A percentile compares a stretch with the other conserved stretches of the same genome.
Evolutionary conservation across 495 filamentous ascomycete genomes (phyloP).

Genomic region (Penicillium steckii): DNA sequence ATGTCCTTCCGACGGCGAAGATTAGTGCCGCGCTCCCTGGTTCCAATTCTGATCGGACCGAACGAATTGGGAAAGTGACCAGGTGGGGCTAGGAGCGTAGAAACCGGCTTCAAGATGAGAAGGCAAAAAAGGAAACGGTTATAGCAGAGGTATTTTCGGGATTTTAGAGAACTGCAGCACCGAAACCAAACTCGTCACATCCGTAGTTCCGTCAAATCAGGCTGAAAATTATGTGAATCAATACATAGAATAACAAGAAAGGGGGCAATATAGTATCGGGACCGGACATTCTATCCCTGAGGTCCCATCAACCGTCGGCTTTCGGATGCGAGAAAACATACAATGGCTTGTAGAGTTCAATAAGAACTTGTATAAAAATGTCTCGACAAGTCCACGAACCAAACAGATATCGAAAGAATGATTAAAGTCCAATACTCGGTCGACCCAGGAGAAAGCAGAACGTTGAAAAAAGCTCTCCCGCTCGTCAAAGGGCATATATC

Average conservation of each 20-base stretch:
- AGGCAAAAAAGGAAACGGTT: neutral
- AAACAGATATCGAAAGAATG: neutral
- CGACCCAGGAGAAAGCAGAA: neutral
- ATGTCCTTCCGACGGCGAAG: neutral
- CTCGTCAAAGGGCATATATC: neutral
- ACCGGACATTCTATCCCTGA: neutral
- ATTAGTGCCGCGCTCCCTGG: neutral
- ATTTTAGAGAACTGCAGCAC: neutral
- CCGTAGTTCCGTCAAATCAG: neutral
- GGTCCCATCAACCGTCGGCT: too few species aligned
- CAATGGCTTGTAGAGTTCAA: too few species aligned
- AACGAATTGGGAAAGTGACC: neutral
- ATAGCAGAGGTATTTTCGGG: neutral
- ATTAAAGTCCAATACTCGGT: neutral
- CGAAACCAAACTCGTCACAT: neutral
- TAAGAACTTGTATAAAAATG: too few species aligned
- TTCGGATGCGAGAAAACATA: too few species aligned
- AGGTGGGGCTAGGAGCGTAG: neutral
- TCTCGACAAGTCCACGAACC: too few species aligned
- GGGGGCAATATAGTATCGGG: neutral
- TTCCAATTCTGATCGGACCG: neutral
- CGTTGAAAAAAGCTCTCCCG: neutral
- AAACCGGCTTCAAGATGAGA: neutral
- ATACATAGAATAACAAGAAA: neutral
- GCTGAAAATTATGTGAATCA: neutral